phyloP scores from a whole-genome alignment of 371 early-diverging fungal species.

The Smittium culicis region DNA sequence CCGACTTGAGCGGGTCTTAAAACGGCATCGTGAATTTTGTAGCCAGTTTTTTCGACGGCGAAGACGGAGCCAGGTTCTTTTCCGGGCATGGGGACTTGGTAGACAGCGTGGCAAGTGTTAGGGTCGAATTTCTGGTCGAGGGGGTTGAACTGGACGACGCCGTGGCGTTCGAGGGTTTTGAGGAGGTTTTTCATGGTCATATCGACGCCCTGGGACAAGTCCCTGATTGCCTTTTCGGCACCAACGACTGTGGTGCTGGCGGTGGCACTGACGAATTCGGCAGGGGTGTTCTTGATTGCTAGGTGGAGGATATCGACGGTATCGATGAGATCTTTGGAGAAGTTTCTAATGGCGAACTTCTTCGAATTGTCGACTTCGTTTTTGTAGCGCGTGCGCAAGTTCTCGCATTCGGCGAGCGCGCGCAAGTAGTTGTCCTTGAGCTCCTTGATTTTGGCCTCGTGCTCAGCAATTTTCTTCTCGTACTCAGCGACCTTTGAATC shows the following conservation, averaged over 20 bases:
- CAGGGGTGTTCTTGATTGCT: constrained; percentile 55
- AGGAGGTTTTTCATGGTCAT: constrained; percentile 80
- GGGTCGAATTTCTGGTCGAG: constrained; percentile 83
- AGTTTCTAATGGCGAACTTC: constrained; percentile 83
- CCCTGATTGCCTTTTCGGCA: constrained; percentile 38
- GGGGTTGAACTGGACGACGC: constrained; percentile 67
- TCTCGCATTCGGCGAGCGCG: constrained; percentile 89
- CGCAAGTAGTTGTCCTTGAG: constrained; percentile 49
- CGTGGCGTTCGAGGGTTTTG: constrained; percentile 76
- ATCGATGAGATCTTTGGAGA: constrained; percentile 90
- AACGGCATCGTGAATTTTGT: constrained; percentile 77
- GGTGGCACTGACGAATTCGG: constrained; percentile 41
- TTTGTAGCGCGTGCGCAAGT: constrained; percentile 76
- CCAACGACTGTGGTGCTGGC: constrained; percentile 40
- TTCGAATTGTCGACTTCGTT: constrained; percentile 69
- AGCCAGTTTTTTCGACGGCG: constrained; percentile 82
- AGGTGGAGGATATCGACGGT: constrained; percentile 81
- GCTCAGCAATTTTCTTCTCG: constrained; percentile 18
- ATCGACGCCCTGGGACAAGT: constrained; percentile 73
- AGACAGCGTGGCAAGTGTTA: constrained; percentile 85
- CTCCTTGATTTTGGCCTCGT: constrained; percentile 32
- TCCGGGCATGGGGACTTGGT: constrained; percentile 76
- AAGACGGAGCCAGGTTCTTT: constrained; percentile 80
- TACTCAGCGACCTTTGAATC: constrained; percentile 12
- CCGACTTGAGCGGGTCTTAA: constrained; percentile 94